A percentile compares a stretch with the other conserved stretches of the same genome.
Conservation (phyloP, 306 rosid genomes). For the Casuarina glauca region DNA sequence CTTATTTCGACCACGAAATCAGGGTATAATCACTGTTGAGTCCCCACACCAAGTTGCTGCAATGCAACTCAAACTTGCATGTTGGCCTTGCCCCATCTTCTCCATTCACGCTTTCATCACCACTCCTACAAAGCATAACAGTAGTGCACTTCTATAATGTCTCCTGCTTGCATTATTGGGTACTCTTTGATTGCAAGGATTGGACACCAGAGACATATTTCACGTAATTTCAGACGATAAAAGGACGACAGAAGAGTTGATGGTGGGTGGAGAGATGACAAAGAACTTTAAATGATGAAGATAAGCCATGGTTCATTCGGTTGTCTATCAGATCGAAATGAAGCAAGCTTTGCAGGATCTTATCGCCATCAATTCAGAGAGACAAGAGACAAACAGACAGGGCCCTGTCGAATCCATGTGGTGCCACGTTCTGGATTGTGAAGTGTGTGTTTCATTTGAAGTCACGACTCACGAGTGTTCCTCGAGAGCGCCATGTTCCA, state of each 20-base stretch:
- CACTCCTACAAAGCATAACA: too few relatives aligned
- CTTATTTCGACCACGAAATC: neutral
- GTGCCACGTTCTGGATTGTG: neutral
- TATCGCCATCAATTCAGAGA: neutral
- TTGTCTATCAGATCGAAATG: neutral
- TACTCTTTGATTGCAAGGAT: neutral
- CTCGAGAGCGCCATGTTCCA: neutral
- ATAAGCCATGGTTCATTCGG: neutral
- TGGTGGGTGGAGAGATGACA: neutral
- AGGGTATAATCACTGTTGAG: neutral
- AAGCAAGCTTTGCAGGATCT: neutral
- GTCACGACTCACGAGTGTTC: neutral
- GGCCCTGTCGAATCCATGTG: neutral
- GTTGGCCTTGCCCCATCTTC: too few relatives aligned
- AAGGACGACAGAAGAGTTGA: neutral
- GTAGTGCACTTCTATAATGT: neutral
- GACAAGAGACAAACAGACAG: neutral
- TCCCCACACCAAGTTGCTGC: neutral
- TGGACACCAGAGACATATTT: neutral
- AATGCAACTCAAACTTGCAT: too few relatives aligned
- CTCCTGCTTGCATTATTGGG: conserved; percentile 6
- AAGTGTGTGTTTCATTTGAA: neutral
- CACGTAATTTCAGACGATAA: neutral
- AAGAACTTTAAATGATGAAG: neutral
- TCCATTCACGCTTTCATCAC: too few relatives aligned